Evolutionary conservation across 176 grass and related monocot species (phyloP).

Genomic region (Urochloa ruziziensis): DNA sequence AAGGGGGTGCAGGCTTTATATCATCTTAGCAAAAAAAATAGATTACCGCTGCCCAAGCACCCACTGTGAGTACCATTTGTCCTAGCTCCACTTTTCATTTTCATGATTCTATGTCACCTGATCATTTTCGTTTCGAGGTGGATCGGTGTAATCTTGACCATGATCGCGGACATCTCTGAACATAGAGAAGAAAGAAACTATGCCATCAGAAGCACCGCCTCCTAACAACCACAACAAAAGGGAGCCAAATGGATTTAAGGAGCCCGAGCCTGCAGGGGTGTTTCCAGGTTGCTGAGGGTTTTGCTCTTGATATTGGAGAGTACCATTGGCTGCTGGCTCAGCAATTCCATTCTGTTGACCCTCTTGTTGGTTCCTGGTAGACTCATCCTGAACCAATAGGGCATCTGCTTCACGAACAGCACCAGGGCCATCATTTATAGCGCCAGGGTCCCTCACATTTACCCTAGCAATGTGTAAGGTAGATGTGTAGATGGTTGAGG

Average conservation of each 20-base stretch:
- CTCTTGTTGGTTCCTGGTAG: conserved; percentile 37
- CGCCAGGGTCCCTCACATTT: conserved; percentile 61
- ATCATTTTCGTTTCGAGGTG: conserved; percentile 58
- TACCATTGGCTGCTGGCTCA: conserved; percentile 3
- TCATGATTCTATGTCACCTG: conserved; percentile 53
- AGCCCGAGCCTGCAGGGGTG: conserved; percentile 38
- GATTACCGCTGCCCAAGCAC: not conserved
- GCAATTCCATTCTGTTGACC: conserved; percentile 26
- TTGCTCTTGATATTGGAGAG: conserved; percentile 40
- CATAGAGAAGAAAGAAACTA: conserved; percentile 89
- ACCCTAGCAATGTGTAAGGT: conserved; percentile 92
- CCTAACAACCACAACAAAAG: conserved; percentile 82
- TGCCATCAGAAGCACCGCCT: conserved; percentile 77
- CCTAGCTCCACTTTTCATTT: not conserved
- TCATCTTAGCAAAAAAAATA: conserved; percentile 3
- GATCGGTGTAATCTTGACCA: conserved; percentile 53
- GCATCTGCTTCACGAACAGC: conserved; percentile 37
- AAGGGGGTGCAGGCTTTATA: not conserved
- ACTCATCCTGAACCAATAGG: conserved; percentile 32
- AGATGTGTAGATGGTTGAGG: conserved; percentile 89
- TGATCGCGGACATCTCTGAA: conserved; percentile 87
- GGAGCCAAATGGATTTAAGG: conserved; percentile 62
- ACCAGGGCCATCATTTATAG: conserved; percentile 29
- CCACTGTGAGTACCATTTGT: not conserved
- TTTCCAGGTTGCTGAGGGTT: conserved; percentile 49